A percentile compares a stretch with the other conserved stretches of the same genome.
Conservation (phyloP, 2,329 filamentous ascomycete genomes). For the Colletotrichum shisoi region DNA sequence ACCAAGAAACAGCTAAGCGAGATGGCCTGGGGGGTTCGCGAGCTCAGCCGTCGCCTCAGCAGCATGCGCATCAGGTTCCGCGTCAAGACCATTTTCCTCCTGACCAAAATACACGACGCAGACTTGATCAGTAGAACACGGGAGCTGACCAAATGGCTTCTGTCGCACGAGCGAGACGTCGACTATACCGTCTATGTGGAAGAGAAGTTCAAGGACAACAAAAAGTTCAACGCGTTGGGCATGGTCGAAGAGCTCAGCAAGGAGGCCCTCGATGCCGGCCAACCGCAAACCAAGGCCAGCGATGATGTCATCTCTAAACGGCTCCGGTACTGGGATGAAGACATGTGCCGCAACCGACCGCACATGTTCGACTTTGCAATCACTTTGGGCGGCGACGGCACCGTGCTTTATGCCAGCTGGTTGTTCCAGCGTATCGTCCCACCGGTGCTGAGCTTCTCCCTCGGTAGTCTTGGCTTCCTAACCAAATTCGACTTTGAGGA, state of each 20-base stretch:
- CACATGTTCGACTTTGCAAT: constrained; percentile 94
- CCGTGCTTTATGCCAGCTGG: constrained; percentile 95
- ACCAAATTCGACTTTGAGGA: constrained; percentile 94
- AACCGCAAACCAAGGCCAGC: constrained; percentile 48
- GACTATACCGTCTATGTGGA: constrained; percentile 85
- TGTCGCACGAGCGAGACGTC: constrained; percentile 72
- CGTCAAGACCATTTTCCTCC: constrained; percentile 82
- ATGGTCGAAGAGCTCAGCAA: constrained; percentile 68
- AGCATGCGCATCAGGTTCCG: constrained; percentile 83
- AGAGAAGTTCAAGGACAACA: constrained; percentile 73
- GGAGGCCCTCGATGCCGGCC: constrained; percentile 52
- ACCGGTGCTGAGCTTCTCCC: constrained; percentile 87
- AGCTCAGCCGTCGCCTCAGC: constrained; percentile 84
- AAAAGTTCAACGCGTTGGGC: constrained; percentile 75
- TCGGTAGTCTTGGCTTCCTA: constrained; percentile 92
- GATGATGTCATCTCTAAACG: constrained; percentile 56
- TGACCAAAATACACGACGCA: constrained; percentile 91
- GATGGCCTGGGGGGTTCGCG: constrained; percentile 95
- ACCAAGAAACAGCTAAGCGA: constrained; percentile 95
- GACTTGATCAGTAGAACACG: constrained; percentile 79
- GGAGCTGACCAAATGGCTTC: constrained; percentile 80
- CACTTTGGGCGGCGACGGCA: constrained; percentile 93
- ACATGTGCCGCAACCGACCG: constrained; percentile 78
- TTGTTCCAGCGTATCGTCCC: constrained; percentile 95
- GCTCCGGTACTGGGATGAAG: constrained; percentile 82